Evolutionary conservation across 257 asterid genomes (phyloP), one percentile per base, ranked within the genome.

Genomic region (Eucommia ulmoides): DNA sequence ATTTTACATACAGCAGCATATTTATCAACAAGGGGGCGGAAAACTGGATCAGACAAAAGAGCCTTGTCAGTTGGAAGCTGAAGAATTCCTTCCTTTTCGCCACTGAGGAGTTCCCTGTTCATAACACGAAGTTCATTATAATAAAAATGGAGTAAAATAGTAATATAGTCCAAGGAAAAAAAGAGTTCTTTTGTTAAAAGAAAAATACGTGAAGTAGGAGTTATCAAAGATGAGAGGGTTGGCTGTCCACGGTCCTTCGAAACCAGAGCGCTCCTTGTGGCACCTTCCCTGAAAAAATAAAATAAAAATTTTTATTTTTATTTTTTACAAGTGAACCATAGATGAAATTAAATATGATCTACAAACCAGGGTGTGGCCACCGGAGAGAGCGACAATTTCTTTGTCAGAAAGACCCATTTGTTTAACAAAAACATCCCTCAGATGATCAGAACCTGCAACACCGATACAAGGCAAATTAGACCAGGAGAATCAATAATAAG

Each of bases 351-450:
- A n/a, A n/a, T n/a, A n/a, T n/a, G n/a, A n/a, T n/a, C n/a, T n/a
- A n/a, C n/a, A n/a, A n/a, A 88, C 92, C 93, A 88, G 62, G 19
- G 97, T 88, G 58, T 88, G 97, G 61, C 67, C 97, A 59, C 97
- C 97, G 60, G 95, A 84, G 22, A 88, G 79, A 8, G 72, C 94
- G 59, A 77, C 95, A 41, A 84, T 88, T 57, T 88, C 97, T 67
- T 72, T 59, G 46, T 88, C 95, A 20, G 61, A 65, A 19, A 84
- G 82, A 52, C 97, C 97, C 97, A 88, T 88, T 45, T 79, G 93
- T 46, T 79, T 83, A 63, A 50, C 69, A 35, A 88, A 88, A 16
- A 88, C 92, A 19, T 79, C 88, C 72, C 95, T 84, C 82, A 88
- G 63, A 55, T 88, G 95, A 68, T 88, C 86, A 33, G 24, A 60